phyloP scores from a whole-genome alignment of 257 asterid species.

The Nicotiana undulata region DNA sequence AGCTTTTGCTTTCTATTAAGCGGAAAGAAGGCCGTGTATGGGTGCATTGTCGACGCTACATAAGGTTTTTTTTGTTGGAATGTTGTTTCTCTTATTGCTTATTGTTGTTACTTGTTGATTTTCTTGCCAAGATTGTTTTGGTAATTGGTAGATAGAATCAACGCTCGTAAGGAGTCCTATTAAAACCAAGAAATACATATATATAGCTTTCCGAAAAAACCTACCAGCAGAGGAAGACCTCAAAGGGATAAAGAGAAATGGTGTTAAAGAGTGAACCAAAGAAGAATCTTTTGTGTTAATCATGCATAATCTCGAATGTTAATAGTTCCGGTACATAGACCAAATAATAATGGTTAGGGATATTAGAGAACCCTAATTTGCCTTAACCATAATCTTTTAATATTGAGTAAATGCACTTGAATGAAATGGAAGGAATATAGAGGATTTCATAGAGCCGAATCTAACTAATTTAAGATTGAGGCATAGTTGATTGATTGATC shows the following conservation, averaged over 20 bases:
- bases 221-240: too few relatives aligned
- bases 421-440: background rate
- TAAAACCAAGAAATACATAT: too few relatives aligned
- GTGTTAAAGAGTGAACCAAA: too few relatives aligned
- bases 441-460: background rate
- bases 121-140: background rate
- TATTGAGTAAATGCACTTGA: background rate
- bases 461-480: background rate
- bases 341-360: background rate
- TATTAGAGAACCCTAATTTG: background rate
- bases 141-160: background rate
- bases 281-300: too few relatives aligned
- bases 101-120: background rate
- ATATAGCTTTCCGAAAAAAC: too few relatives aligned
- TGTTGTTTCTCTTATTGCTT: background rate
- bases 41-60: conserved; percentile 64
- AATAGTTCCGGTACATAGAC: too few relatives aligned
- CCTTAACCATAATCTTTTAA: background rate
- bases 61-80: conserved; percentile 45
- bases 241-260: too few relatives aligned
- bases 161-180: too few relatives aligned
- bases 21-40: conserved; percentile 53
- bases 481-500: background rate
- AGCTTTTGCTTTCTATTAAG: conserved; percentile 54
- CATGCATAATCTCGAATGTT: too few relatives aligned